Evolutionary conservation across 345 rosid species (phyloP), one percentile per base, ranked within the genome.

Genomic region (Atalantia buxifolia): DNA sequence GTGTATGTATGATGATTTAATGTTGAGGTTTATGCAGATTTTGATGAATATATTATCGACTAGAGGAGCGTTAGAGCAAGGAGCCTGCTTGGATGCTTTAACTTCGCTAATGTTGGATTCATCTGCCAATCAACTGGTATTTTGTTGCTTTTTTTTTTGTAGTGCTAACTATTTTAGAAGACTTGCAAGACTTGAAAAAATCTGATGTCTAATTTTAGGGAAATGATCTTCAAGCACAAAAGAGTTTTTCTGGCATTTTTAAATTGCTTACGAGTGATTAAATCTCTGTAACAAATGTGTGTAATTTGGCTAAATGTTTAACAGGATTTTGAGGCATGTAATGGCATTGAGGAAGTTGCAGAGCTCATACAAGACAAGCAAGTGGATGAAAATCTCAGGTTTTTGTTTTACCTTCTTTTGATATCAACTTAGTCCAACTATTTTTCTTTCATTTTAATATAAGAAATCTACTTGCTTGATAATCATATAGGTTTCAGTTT

Each of bases 371-470:
- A 89, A 86, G 98, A 94, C 88, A 93, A 92, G 73, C 95, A 92
- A 90, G 90, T 83, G 13, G 99, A 94, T 75, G 99, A 96, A 88
- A 91, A 91, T 85, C 99, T 95, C 81, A 92, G 97, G 99, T 89
- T 22, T 67, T 1, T 24, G 66, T 74, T 45, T 75, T 56, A 62
- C n/a, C 19, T 62, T 21, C 61, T 78, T 24, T 24, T 30, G 13
- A 8, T 14, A 30, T 45, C n/a, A 40, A 21, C 1, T 48, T 28
- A 21, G 40, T 64, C 62, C 0, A 28, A 2, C 22, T 6, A 4
- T 33, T n/a, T 53, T 64, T 18, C 21, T 56, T 5, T 27, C 36
- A 16, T 5, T 9, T 64, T 7, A 19, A 72, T 40, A 31, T 30
- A 28, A 7, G 42, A 38, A 8, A 38, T 38, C 10, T 38, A 38